Evolutionary conservation across 2,329 filamentous ascomycete species (phyloP), one percentile per base, ranked within the genome.

Genomic region (Trichothecium roseum): DNA sequence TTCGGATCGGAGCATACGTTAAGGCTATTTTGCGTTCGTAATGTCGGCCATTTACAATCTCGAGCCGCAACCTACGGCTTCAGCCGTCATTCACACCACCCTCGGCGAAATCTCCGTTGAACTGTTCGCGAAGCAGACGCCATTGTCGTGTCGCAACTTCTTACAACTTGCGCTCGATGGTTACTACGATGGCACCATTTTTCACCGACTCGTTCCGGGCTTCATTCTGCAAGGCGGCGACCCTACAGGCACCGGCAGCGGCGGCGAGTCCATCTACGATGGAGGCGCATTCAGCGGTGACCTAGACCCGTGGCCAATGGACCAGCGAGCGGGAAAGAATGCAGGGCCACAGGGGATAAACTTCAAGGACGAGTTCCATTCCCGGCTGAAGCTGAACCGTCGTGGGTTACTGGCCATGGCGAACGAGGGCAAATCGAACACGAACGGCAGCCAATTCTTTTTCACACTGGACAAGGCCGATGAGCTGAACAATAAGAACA

Each of bases 361-460:
- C 42, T 80, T 81, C 54, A 77, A 68, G 44, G 89, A 96, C 63
- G 91, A 98, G 55, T 82, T 95, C 45, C 89, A 96, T 58, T 86
- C 81, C 48, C 74, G 91, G 22, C 67, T 98, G 45, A 93, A 93
- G 57, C 96, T 91, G 67, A 96, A 93, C 49, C 72, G 91, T 32
- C 72, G 91, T 40, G 91, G 91, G 0, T 62, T 96, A 48, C 61
- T 98, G 47, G 91, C 84, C n/a, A 95, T 96, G 87, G 91, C 91
- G 18, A 96, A 96, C 57, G 81, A 84, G 41, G 81, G 87, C 31
- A 64, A 63, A 35, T 72, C 73, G 20, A 70, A 88, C 50, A 84
- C 84, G 37, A 96, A 96, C 62, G 84, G 86, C 24, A 94, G 86
- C 56, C 91, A 98, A 59, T 96, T 96, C 68, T 98, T 98, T 64